Conservation (phyloP, 768 basidiomycete genomes). For the Tricholoma matsutake region DNA sequence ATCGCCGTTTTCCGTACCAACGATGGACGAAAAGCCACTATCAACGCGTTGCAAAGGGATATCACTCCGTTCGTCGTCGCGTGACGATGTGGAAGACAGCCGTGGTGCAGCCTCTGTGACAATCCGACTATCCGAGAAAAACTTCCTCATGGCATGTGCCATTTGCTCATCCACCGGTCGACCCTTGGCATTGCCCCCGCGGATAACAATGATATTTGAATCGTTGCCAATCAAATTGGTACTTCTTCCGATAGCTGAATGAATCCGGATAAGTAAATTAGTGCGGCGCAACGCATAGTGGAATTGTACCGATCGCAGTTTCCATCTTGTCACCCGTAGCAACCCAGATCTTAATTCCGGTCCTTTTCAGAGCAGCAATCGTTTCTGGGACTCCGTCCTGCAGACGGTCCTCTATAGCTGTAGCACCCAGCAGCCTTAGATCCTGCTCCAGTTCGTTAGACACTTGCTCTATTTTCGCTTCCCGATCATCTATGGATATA, state of each 20-base stretch:
- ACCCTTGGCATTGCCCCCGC: slow-evolving; percentile 59
- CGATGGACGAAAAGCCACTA: slow-evolving; percentile 68
- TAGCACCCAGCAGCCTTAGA: slow-evolving; percentile 84
- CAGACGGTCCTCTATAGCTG: slow-evolving; percentile 94
- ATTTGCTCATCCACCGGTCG: slow-evolving; percentile 81
- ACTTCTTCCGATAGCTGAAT: slow-evolving; percentile 88
- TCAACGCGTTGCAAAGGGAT: slow-evolving; percentile 58
- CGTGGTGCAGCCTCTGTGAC: slow-evolving; percentile 35
- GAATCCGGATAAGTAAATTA: background rate
- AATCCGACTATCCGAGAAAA: slow-evolving; percentile 76
- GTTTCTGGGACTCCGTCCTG: slow-evolving; percentile 98
- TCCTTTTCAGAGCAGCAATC: slow-evolving; percentile 91
- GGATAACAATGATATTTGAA: slow-evolving; percentile 91
- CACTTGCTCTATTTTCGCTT: slow-evolving; percentile 72
- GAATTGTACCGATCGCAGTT: slow-evolving; percentile 78
- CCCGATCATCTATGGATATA: slow-evolving; percentile 75
- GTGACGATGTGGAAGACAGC: slow-evolving; percentile 16
- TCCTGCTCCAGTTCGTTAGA: slow-evolving; percentile 81
- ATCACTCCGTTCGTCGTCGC: slow-evolving; percentile 12
- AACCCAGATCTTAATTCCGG: slow-evolving; percentile 98
- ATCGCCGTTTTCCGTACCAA: slow-evolving; percentile 76
- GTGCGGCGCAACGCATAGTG: background rate
- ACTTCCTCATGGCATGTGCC: slow-evolving; percentile 73
- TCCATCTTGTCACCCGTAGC: slow-evolving; percentile 99
- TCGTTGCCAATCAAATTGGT: slow-evolving; percentile 89